A percentile compares a stretch with the other conserved stretches of the same genome.
phyloP scores from a whole-genome alignment of 371 early-diverging fungal species.

The Rhizopus microsporus region DNA sequence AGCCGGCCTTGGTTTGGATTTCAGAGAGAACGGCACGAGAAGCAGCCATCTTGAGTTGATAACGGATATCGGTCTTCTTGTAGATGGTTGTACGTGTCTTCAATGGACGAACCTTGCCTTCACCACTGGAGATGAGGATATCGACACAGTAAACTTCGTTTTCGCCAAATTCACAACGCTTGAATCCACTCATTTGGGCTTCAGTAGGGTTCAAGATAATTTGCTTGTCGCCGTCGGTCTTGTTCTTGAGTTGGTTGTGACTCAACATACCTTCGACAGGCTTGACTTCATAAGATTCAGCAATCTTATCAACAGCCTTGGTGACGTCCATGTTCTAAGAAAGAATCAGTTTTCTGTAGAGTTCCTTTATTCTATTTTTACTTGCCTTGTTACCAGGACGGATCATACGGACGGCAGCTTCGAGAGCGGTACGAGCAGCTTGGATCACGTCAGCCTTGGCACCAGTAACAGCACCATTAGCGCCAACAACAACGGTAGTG shows the following conservation, averaged over 20 bases:
- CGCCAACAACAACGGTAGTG: constrained; percentile 89
- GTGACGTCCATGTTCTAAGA: constrained; percentile 73
- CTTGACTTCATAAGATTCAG: constrained; percentile 80
- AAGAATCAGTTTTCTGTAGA: background rate
- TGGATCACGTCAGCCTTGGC: constrained; percentile 86
- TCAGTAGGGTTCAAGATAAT: constrained; percentile 92
- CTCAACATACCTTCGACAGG: constrained; percentile 92
- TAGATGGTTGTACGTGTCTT: constrained; percentile 88
- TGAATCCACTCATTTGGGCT: constrained; percentile 73
- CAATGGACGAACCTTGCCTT: constrained; percentile 79
- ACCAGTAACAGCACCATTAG: constrained; percentile 84
- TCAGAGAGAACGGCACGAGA: constrained; percentile 78
- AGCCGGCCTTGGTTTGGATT: constrained; percentile 79
- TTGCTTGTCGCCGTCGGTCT: constrained; percentile 86
- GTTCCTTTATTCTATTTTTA: background rate
- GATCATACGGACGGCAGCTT: constrained; percentile 83
- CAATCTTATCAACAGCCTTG: constrained; percentile 79
- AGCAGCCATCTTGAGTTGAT: constrained; percentile 88
- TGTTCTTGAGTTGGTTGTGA: constrained; percentile 84
- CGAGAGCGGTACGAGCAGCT: constrained; percentile 85
- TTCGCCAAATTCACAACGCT: constrained; percentile 74
- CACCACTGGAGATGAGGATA: constrained; percentile 84
- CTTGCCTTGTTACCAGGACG: constrained; percentile 79
- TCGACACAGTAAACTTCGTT: constrained; percentile 90
- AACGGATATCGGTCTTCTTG: constrained; percentile 85